phyloP scores from a whole-genome alignment of 495 filamentous ascomycete species.

The Darksidea phi region DNA sequence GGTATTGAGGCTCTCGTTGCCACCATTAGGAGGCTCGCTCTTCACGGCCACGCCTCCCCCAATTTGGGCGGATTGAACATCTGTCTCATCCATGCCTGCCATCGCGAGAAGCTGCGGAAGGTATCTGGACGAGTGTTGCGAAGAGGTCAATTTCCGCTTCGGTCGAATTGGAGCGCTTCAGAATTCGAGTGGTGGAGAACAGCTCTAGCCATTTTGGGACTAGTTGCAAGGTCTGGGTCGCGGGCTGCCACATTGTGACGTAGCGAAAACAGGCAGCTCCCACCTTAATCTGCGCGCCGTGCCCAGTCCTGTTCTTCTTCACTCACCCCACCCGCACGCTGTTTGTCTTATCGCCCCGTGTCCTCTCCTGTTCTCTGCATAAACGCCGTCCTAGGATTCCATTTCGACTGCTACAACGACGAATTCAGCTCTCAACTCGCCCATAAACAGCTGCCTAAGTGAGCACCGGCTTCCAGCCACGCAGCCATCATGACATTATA shows the following conservation, averaged over 20 bases:
- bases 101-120: neutral
- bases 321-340: neutral
- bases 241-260: neutral
- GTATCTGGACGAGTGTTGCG: too few relatives aligned
- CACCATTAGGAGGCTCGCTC: neutral
- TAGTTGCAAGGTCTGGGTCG: too few relatives aligned
- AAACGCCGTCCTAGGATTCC: too few relatives aligned
- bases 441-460: conserved; percentile 4
- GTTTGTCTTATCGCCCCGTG: neutral
- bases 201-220: too few relatives aligned
- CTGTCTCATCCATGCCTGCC: neutral
- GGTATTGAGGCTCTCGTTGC: neutral
- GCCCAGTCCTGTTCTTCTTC: neutral
- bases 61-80: neutral
- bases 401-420: too few relatives aligned
- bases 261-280: neutral
- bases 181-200: too few relatives aligned
- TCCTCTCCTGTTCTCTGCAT: neutral
- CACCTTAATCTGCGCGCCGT: neutral
- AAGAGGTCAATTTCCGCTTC: too few relatives aligned
- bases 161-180: too few relatives aligned
- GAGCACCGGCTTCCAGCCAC: conserved; percentile 11
- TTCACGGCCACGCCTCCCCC: neutral
- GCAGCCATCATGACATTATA: conserved; percentile 89
- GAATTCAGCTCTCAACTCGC: conserved; percentile 1